phyloP scores from a whole-genome alignment of 345 rosid genomes.

The Melaleuca quinquenervia region DNA sequence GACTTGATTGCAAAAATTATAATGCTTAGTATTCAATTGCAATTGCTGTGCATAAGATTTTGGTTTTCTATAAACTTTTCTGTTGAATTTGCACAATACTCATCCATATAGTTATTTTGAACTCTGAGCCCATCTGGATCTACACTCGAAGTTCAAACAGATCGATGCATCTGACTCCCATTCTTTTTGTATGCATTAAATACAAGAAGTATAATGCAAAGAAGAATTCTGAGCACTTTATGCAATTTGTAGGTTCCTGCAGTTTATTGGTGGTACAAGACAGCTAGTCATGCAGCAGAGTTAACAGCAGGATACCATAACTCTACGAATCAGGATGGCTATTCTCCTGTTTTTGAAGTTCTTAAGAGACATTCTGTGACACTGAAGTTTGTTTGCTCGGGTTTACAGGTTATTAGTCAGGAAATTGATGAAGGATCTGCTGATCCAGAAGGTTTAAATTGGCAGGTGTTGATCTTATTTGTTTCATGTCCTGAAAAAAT shows the following conservation, averaged over 20 bases:
- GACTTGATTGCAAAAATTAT: neutral
- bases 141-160: neutral
- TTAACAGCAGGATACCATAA: slow-evolving; percentile 85
- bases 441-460: slow-evolving; percentile 82
- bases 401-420: slow-evolving; percentile 35
- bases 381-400: slow-evolving; percentile 61
- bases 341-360: slow-evolving; percentile 54
- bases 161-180: neutral
- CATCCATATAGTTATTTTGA: neutral
- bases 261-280: slow-evolving; percentile 85
- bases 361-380: slow-evolving; percentile 63
- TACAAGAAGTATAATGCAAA: neutral
- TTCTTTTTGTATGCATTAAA: neutral
- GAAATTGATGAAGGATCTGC: slow-evolving; percentile 51
- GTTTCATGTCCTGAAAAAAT: neutral
- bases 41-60: neutral
- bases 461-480: slow-evolving; percentile 48
- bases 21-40: neutral
- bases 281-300: slow-evolving; percentile 89
- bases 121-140: neutral
- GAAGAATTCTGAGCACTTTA: neutral
- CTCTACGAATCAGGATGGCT: slow-evolving; percentile 84
- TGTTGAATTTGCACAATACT: neutral
- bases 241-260: slow-evolving; percentile 65
- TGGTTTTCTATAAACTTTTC: neutral